A percentile compares a stretch with the other conserved stretches of the same genome.
phyloP scores from a whole-genome alignment of 1,139 yeast species.

The Scheffersomyces titani region DNA sequence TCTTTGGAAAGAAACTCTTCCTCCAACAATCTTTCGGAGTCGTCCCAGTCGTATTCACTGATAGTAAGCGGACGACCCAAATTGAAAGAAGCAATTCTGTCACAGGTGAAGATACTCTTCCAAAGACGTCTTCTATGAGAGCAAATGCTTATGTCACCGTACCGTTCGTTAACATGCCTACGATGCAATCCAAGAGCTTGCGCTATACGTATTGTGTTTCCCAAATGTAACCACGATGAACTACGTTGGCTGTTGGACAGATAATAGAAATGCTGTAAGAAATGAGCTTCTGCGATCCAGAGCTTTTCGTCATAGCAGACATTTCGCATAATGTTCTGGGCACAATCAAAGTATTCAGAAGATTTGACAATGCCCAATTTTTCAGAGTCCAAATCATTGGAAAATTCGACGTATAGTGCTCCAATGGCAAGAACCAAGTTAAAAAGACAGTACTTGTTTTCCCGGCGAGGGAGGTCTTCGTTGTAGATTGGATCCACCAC shows the following conservation, averaged over 20 bases:
- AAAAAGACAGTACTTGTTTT: conserved; percentile 17
- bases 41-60: conserved; percentile 35
- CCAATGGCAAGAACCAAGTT: conserved; percentile 45
- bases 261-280: conserved; percentile 38
- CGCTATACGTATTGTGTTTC: conserved; percentile 25
- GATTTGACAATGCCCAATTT: conserved; percentile 10
- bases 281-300: conserved; percentile 45
- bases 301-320: conserved; percentile 37
- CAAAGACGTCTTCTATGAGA: conserved; percentile 35
- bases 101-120: conserved; percentile 8
- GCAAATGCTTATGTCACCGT: conserved; percentile 10
- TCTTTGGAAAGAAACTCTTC: conserved; percentile 8
- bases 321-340: conserved; percentile 27
- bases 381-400: conserved; percentile 14
- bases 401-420: conserved; percentile 26
- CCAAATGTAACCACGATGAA: conserved; percentile 39
- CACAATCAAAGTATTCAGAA: conserved; percentile 30
- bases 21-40: conserved; percentile 14
- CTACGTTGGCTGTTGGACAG: conserved; percentile 37
- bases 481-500: conserved; percentile 16
- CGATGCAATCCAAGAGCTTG: conserved; percentile 23
- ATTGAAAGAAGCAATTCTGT: not conserved
- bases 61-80: not conserved
- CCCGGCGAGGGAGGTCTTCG: conserved; percentile 5
- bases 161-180: not conserved